These are phyloP conservation scores for Ganoderma lucidum DNA, from an alignment of 1,284 basidiomycete species.

Conservation along the genomic window DNA sequence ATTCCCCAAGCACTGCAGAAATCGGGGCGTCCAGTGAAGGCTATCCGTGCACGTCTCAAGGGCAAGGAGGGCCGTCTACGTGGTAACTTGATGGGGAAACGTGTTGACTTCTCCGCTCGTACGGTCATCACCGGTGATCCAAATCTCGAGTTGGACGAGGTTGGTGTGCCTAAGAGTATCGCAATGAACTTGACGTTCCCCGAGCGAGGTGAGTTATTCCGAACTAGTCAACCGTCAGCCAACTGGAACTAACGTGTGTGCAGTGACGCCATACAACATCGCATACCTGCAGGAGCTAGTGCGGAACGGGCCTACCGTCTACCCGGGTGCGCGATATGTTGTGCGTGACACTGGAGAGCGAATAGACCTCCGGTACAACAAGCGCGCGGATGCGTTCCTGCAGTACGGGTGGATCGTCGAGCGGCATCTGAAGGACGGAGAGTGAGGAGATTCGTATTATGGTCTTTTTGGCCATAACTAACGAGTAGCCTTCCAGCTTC, in stretches of 20 bases:
- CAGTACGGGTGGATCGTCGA: slow-evolving; percentile 99
- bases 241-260: slow-evolving; percentile 19
- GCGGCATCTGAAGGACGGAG: slow-evolving; percentile 96
- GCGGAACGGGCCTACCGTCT: slow-evolving; percentile 94
- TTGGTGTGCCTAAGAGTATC: slow-evolving; percentile 97
- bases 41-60: slow-evolving; percentile 97
- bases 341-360: slow-evolving; percentile 98
- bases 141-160: slow-evolving; percentile 95
- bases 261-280: slow-evolving; percentile 98
- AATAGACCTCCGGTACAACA: slow-evolving; percentile 97
- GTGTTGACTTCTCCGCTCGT: slow-evolving; percentile 99
- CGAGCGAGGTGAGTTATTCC: slow-evolving; percentile 77
- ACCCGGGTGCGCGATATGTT: slow-evolving; percentile 97
- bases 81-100: slow-evolving; percentile 99
- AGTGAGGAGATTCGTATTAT: slow-evolving; percentile 63
- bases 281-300: slow-evolving; percentile 94
- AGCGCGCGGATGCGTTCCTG: slow-evolving; percentile 96
- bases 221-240: background rate
- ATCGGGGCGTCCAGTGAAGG: slow-evolving; percentile 97
- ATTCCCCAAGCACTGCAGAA: slow-evolving; percentile 98
- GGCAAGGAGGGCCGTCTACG: slow-evolving; percentile 98
- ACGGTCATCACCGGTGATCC: slow-evolving; percentile 99
- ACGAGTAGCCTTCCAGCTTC: slow-evolving; percentile 58
- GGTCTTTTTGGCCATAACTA: background rate
- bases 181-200: slow-evolving; percentile 99